These are phyloP conservation scores for Diaporthe vaccinii DNA, from an alignment of 2,329 filamentous ascomycete genomes.

Conservation along the genomic window DNA sequence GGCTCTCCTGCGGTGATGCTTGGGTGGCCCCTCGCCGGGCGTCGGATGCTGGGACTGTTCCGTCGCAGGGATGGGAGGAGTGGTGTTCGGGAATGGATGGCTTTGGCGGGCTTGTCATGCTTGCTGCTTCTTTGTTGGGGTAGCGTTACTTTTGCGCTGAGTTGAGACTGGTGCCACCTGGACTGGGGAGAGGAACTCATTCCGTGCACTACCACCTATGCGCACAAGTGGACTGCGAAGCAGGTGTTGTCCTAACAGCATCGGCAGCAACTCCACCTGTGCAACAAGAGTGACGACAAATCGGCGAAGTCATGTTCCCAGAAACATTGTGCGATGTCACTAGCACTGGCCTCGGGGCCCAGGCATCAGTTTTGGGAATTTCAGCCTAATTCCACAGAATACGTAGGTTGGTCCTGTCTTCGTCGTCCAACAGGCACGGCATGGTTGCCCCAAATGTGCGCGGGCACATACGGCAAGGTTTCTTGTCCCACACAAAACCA, in stretches of 20 bases:
- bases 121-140: constrained; percentile 19
- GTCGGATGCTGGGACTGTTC: background rate
- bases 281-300: too few relatives aligned
- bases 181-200: too few relatives aligned
- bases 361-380: too few relatives aligned
- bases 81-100: background rate
- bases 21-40: background rate
- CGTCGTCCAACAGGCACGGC: background rate
- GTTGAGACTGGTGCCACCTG: too few relatives aligned
- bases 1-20: background rate
- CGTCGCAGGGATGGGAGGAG: background rate
- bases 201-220: too few relatives aligned
- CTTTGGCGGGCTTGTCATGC: constrained; percentile 5
- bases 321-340: too few relatives aligned
- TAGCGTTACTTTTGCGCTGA: background rate
- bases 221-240: too few relatives aligned
- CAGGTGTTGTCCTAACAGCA: too few relatives aligned
- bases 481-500: background rate
- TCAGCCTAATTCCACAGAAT: too few relatives aligned
- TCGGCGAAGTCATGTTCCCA: too few relatives aligned
- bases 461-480: background rate
- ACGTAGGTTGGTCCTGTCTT: background rate
- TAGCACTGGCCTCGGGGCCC: too few relatives aligned
- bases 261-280: too few relatives aligned
- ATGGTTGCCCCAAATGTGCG: background rate